These are phyloP conservation scores for Sphagnum contortum DNA, from an alignment of 225 moss, liverwort and hornwort genomes.

Conservation along the genomic window DNA sequence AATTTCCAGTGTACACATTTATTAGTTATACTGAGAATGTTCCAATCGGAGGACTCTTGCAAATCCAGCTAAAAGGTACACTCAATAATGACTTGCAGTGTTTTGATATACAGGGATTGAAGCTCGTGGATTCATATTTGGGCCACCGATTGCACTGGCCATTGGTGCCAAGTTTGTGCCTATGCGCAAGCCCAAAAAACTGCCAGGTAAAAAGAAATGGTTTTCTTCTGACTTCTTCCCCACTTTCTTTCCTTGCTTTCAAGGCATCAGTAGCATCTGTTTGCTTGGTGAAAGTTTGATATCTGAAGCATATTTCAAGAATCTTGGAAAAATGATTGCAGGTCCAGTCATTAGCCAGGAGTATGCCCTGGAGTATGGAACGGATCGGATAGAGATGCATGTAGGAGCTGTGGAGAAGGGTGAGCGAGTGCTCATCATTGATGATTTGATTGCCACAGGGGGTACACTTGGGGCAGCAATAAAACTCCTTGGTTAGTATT, in stretches of 20 bases:
- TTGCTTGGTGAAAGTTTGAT: too few relatives aligned
- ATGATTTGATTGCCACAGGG: constrained; percentile 95
- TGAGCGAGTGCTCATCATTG: constrained; percentile 69
- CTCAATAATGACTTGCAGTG: too few relatives aligned
- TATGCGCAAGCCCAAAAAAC: constrained; percentile 80
- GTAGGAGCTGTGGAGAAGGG: constrained; percentile 73
- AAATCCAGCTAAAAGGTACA: too few relatives aligned
- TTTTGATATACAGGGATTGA: constrained; percentile 48
- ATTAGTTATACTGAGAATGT: too few relatives aligned
- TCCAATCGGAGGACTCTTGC: too few relatives aligned
- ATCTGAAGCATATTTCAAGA: too few relatives aligned
- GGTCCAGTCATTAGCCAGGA: constrained; percentile 83
- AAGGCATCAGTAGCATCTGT: too few relatives aligned
- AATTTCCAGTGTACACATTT: too few relatives aligned
- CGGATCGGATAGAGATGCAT: constrained; percentile 90
- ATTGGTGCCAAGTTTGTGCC: constrained; percentile 97
- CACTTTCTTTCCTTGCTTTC: too few relatives aligned
- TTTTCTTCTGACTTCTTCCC: too few relatives aligned
- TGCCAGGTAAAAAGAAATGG: constrained; percentile 44
- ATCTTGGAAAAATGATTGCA: constrained; percentile 7
- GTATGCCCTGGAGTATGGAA: constrained; percentile 81
- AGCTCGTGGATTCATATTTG: constrained; percentile 97
- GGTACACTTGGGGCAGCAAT: constrained; percentile 93
- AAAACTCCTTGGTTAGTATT: constrained; percentile 51
- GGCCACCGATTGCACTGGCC: constrained; percentile 86